Evolutionary conservation across 1,284 basidiomycete genomes (phyloP).

Genomic region (Inonotus hispidus): DNA sequence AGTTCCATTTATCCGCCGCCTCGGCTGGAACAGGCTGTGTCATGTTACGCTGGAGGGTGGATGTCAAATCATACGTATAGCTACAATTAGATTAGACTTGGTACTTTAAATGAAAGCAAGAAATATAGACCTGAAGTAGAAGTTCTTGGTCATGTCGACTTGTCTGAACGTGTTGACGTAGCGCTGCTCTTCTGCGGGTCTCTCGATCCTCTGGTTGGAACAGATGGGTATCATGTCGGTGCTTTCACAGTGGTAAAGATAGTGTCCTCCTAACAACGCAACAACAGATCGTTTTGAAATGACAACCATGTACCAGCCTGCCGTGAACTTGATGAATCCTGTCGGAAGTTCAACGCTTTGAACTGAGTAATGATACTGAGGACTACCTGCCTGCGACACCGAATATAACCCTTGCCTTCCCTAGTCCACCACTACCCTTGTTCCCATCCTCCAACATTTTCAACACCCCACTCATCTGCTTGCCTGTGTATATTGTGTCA

Average conservation of each 20-base stretch:
- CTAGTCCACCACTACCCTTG: conserved; percentile 80
- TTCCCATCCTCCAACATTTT: conserved; percentile 96
- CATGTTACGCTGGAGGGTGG: conserved; percentile 92
- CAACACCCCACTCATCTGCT: conserved; percentile 85
- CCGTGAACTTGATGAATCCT: conserved; percentile 90
- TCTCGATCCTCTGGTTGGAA: conserved; percentile 73
- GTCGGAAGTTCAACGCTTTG: not conserved
- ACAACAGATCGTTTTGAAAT: conserved; percentile 91
- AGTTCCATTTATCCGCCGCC: conserved; percentile 48
- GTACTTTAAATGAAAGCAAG: not conserved
- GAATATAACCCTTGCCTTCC: conserved; percentile 77
- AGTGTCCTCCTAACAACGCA: conserved; percentile 92
- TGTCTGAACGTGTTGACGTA: conserved; percentile 93
- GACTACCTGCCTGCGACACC: conserved; percentile 60
- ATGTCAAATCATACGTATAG: conserved; percentile 96
- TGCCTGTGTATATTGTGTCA: conserved; percentile 80
- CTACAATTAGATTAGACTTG: conserved; percentile 28
- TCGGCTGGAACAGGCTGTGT: conserved; percentile 40
- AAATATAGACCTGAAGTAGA: conserved; percentile 85
- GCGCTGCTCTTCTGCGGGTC: conserved; percentile 77
- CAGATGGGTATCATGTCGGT: conserved; percentile 79
- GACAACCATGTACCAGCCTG: conserved; percentile 88
- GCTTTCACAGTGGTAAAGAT: conserved; percentile 95
- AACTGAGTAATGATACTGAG: not conserved
- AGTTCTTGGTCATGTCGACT: conserved; percentile 97